Conservation (phyloP, 352 stramenopile genomes). For the Thalassiosira exigua region DNA sequence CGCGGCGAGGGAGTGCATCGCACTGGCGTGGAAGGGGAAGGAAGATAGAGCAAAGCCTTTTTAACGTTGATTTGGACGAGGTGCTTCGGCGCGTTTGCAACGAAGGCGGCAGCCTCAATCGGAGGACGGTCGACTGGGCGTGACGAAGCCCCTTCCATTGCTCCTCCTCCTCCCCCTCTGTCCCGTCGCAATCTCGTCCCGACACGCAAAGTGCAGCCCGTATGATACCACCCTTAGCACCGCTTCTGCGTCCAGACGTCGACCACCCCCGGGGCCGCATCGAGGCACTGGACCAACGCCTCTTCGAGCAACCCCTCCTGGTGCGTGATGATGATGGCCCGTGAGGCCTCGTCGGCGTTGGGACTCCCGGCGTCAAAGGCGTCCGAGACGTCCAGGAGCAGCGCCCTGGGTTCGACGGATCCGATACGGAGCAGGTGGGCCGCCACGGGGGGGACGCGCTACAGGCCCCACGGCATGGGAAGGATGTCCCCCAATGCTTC, state of each 20-base stretch:
- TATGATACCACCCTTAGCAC: slow-evolving; percentile 77
- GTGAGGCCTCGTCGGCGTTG: slow-evolving; percentile 73
- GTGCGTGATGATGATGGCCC: slow-evolving; percentile 48
- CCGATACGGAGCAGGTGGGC: slow-evolving; percentile 79
- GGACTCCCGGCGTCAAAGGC: slow-evolving; percentile 76
- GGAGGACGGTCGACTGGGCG: too few species aligned
- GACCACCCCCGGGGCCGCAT: slow-evolving; percentile 75
- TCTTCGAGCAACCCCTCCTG: slow-evolving; percentile 68
- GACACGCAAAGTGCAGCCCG: slow-evolving; percentile 82
- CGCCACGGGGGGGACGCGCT: slow-evolving; percentile 78
- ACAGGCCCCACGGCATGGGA: too few species aligned
- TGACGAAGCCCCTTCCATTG: too few species aligned
- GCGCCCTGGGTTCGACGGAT: slow-evolving; percentile 78
- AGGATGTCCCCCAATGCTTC: too few species aligned
- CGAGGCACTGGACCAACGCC: slow-evolving; percentile 72
- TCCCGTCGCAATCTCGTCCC: too few species aligned
- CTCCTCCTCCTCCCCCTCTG: too few species aligned
- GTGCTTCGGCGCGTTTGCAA: too few species aligned
- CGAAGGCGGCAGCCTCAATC: too few species aligned
- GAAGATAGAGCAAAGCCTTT: too few species aligned
- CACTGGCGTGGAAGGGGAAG: too few species aligned
- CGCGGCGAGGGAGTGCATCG: too few species aligned
- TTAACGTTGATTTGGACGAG: too few species aligned
- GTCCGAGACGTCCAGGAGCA: slow-evolving; percentile 82
- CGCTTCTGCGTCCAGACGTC: slow-evolving; percentile 79